Conservation (phyloP, 208 protist species). For the Phytomonas francai region DNA sequence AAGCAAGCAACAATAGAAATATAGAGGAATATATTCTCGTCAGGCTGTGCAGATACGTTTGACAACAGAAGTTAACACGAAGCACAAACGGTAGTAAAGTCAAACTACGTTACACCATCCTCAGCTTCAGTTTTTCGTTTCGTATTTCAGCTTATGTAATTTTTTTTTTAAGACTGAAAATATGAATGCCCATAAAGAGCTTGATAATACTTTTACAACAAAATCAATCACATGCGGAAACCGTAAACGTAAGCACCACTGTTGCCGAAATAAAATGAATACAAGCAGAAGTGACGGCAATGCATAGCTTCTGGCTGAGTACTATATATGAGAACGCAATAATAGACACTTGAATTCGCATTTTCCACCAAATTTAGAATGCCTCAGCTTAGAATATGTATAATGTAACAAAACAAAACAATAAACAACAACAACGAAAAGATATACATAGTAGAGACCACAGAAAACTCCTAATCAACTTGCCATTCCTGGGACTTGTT, state of each 20-base stretch:
- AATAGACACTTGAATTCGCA: neutral
- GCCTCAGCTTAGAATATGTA: neutral
- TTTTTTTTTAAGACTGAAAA: neutral
- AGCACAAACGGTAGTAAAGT: neutral
- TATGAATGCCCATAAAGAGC: neutral
- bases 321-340: neutral
- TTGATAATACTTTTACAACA: neutral
- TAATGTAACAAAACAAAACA: neutral
- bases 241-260: neutral
- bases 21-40: too few relatives aligned
- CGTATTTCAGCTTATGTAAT: neutral
- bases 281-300: neutral
- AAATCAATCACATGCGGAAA: neutral
- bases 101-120: neutral
- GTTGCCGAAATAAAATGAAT: neutral
- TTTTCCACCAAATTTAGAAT: neutral
- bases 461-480: neutral
- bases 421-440: neutral
- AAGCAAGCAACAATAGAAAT: slow-evolving; percentile 5
- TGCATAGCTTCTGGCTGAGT: neutral
- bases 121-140: neutral
- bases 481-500: neutral
- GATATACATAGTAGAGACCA: neutral
- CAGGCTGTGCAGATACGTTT: neutral
- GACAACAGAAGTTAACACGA: neutral